These are phyloP conservation scores for Chytridium lagenaria DNA, from an alignment of 371 early-diverging fungal species.

Conservation along the genomic window DNA sequence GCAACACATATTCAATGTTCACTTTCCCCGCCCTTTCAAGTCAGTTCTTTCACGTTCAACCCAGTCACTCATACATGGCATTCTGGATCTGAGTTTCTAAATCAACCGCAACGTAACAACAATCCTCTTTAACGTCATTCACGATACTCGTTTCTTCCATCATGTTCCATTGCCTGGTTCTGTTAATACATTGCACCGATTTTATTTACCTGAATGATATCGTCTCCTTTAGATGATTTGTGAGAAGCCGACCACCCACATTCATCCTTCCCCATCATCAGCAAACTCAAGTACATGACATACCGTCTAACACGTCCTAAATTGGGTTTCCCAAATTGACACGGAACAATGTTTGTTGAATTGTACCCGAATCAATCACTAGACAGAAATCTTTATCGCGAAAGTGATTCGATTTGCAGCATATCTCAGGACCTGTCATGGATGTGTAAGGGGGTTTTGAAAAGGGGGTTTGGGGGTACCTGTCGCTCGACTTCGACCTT, in stretches of 20 bases:
- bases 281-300: background rate
- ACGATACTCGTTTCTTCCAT: conserved; percentile 89
- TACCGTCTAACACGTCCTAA: conserved; percentile 60
- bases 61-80: conserved; percentile 65
- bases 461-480: background rate
- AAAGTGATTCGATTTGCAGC: conserved; percentile 2
- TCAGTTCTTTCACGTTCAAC: too few relatives aligned
- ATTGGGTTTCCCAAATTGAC: conserved; percentile 63
- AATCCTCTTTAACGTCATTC: conserved; percentile 81
- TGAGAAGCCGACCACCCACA: conserved; percentile 84
- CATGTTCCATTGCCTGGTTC: conserved; percentile 82
- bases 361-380: conserved; percentile 86
- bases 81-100: conserved; percentile 69
- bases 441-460: background rate
- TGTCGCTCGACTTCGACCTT: conserved; percentile 61
- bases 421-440: background rate
- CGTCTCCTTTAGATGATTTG: conserved; percentile 86
- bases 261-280: conserved; percentile 65
- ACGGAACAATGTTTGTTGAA: conserved; percentile 81
- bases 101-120: conserved; percentile 78
- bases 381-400: conserved; percentile 41
- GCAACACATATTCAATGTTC: conserved; percentile 79
- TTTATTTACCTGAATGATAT: conserved; percentile 75
- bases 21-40: conserved; percentile 16
- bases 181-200: background rate